Evolutionary conservation across 345 rosid species (phyloP).

Genomic region (Linum trigynum): DNA sequence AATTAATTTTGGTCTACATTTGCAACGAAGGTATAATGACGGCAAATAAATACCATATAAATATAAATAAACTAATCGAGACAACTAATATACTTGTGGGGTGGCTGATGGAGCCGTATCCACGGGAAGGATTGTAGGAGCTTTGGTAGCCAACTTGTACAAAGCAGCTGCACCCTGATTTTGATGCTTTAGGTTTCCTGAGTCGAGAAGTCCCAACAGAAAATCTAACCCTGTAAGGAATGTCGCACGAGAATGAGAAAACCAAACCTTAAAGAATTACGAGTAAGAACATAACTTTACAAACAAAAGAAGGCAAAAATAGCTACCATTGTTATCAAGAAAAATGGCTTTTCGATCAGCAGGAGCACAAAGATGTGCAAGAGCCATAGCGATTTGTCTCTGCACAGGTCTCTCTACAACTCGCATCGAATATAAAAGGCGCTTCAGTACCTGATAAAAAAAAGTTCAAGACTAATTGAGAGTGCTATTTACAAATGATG

Average conservation of each 20-base stretch:
- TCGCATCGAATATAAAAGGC: slow-evolving; percentile 47
- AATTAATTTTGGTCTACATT: neutral
- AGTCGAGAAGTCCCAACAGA: slow-evolving; percentile 48
- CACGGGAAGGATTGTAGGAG: slow-evolving; percentile 34
- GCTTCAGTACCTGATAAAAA: slow-evolving; percentile 40
- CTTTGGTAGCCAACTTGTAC: slow-evolving; percentile 47
- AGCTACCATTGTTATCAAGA: slow-evolving; percentile 50
- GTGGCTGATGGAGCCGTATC: slow-evolving; percentile 62
- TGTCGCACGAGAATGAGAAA: neutral
- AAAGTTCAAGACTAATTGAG: slow-evolving; percentile 8
- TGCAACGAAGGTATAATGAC: neutral
- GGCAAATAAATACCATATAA: neutral
- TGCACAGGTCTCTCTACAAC: slow-evolving; percentile 37
- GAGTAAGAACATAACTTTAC: neutral
- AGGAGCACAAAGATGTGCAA: slow-evolving; percentile 65
- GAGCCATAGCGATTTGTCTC: slow-evolving; percentile 51
- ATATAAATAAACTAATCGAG: neutral
- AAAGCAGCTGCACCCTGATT: slow-evolving; percentile 44
- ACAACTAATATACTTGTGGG: slow-evolving; percentile 29
- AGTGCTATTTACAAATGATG: neutral
- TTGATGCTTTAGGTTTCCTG: slow-evolving; percentile 42
- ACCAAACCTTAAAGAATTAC: slow-evolving; percentile 5
- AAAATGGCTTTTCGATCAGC: slow-evolving; percentile 45
- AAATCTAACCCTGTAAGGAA: slow-evolving; percentile 40
- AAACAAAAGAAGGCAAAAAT: neutral